These are phyloP conservation scores for Sanghuangporus weigelae DNA, from an alignment of 1,284 basidiomycete species.

Conservation along the genomic window DNA sequence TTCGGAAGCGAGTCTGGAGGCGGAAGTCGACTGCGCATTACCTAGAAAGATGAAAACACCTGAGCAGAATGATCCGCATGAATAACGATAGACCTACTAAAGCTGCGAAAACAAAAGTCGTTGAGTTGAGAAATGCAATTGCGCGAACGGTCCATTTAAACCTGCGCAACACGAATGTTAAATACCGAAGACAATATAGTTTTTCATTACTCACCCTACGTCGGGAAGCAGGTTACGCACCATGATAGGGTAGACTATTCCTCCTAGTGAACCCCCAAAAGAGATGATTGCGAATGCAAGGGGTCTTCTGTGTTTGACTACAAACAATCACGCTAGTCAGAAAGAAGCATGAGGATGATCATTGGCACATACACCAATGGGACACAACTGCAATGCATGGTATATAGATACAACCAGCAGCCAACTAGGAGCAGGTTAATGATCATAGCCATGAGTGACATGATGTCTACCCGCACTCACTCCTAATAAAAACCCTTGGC, in stretches of 20 bases:
- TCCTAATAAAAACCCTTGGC: conserved; percentile 47
- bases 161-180: not conserved
- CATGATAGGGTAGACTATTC: conserved; percentile 44
- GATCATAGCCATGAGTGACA: not conserved
- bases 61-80: not conserved
- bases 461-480: conserved; percentile 32
- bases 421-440: conserved; percentile 26
- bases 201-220: not conserved
- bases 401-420: conserved; percentile 43
- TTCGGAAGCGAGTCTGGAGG: not conserved
- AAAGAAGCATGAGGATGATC: not conserved
- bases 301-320: conserved; percentile 33
- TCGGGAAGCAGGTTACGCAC: conserved; percentile 34
- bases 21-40: conserved; percentile 3
- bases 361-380: conserved; percentile 37
- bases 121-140: conserved; percentile 1
- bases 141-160: conserved; percentile 9
- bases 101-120: not conserved
- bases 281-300: conserved; percentile 38
- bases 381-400: conserved; percentile 41
- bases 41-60: not conserved
- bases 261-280: conserved; percentile 39
- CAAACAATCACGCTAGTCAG: not conserved
- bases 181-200: not conserved
- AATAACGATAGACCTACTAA: not conserved